Evolutionary conservation across 163 green algal genomes (phyloP).

Genomic region (Scenedesmus sp.): DNA sequence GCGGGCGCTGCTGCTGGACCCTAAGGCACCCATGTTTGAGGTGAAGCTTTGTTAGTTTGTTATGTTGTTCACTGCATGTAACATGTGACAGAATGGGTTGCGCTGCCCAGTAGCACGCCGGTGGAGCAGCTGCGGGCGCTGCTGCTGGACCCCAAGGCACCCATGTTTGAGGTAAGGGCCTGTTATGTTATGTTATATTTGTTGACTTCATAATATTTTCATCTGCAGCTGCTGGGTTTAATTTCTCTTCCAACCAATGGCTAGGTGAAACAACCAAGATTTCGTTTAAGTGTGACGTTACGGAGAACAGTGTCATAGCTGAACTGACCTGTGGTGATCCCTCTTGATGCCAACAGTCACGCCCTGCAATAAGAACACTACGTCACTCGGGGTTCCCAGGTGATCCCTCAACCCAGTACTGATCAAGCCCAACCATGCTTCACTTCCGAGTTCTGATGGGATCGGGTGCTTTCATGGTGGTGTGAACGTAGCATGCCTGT

Average conservation of each 20-base stretch:
- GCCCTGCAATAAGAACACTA: neutral
- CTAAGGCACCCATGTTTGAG: conserved; percentile 84
- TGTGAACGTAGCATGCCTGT: no score
- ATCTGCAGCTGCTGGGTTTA: no score
- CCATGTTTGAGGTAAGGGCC: conserved; percentile 78
- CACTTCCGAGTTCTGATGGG: neutral
- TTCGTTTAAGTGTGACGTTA: no score
- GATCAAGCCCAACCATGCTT: neutral
- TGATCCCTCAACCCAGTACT: neutral
- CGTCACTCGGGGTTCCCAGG: neutral
- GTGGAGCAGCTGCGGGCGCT: conserved; percentile 67
- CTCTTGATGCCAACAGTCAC: neutral
- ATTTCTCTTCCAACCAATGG: no score
- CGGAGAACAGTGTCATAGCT: no score
- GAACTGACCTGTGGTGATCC: neutral
- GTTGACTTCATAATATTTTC: neutral
- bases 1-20: conserved; percentile 74
- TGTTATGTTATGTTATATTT: neutral
- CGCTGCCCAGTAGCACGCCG: conserved; percentile 74
- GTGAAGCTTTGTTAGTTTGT: neutral
- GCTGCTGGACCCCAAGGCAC: conserved; percentile 79
- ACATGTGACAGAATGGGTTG: no score
- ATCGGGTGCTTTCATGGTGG: no score
- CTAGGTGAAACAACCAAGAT: neutral
- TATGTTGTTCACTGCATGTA: no score